A percentile compares a stretch with the other conserved stretches of the same genome.
These are phyloP conservation scores for Eucalyptus brandiana DNA, from an alignment of 345 rosid genomes.

Conservation along the genomic window DNA sequence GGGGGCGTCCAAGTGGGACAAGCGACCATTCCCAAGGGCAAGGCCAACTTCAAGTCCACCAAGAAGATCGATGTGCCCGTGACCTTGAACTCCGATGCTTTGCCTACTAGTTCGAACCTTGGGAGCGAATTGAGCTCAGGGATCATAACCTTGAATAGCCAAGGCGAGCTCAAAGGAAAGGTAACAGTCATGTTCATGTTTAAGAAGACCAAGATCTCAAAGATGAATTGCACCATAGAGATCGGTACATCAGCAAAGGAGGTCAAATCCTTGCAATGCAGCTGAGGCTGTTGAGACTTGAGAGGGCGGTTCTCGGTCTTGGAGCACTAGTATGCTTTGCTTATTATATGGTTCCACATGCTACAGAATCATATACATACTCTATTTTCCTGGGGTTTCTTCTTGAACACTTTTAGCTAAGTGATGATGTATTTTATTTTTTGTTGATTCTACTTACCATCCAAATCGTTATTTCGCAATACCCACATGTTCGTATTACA, in stretches of 20 bases:
- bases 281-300: neutral
- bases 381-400: neutral
- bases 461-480: neutral
- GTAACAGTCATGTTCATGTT: neutral
- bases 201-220: neutral
- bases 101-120: neutral
- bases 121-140: neutral
- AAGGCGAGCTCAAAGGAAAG: neutral
- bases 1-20: neutral
- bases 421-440: neutral
- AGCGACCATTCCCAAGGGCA: neutral
- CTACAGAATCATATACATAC: neutral
- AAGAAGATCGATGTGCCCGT: neutral
- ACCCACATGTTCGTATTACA: neutral
- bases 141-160: neutral
- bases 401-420: neutral
- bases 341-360: neutral
- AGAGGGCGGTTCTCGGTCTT: neutral
- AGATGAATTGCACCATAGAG: neutral
- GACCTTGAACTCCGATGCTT: neutral
- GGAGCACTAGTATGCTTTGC: neutral
- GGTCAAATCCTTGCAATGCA: neutral
- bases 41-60: conserved; percentile 1
- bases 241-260: neutral
- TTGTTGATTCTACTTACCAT: neutral